These are phyloP conservation scores for Magnusiomyces starmeri DNA, from an alignment of 1,139 yeast genomes.

Conservation along the genomic window DNA sequence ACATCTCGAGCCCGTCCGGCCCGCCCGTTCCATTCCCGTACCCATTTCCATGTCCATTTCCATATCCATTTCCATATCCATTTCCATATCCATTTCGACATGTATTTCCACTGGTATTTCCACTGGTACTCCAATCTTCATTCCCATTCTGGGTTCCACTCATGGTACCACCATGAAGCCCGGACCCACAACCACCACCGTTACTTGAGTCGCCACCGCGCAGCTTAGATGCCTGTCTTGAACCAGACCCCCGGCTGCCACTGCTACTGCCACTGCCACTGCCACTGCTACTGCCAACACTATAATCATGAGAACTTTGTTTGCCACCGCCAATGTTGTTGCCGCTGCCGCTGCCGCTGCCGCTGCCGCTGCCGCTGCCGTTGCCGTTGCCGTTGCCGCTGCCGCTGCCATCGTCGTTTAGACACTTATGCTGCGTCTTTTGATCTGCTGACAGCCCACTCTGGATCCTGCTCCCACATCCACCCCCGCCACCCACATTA, in stretches of 20 bases:
- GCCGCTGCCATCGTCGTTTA: background rate
- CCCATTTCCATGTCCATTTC: too few relatives aligned
- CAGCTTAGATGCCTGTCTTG: too few relatives aligned
- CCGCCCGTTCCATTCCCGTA: conserved; percentile 29
- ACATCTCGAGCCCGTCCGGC: conserved; percentile 18
- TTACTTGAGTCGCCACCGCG: too few relatives aligned
- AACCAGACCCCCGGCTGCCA: too few relatives aligned
- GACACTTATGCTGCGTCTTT: background rate
- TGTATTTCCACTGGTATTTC: background rate
- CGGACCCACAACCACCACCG: background rate
- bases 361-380: too few relatives aligned
- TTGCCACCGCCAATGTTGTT: too few relatives aligned
- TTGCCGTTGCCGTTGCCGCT: too few relatives aligned
- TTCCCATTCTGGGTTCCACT: background rate
- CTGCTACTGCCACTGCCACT: background rate
- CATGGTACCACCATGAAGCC: background rate
- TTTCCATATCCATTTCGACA: too few relatives aligned
- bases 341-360: too few relatives aligned
- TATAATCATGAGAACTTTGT: background rate
- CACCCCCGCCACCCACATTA: too few relatives aligned
- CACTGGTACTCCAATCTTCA: background rate
- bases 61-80: too few relatives aligned
- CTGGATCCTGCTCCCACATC: background rate
- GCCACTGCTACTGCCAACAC: background rate
- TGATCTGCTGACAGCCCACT: background rate